Conservation (phyloP, 2,329 filamentous ascomycete species). For the Aspergillus quadricinctus region DNA sequence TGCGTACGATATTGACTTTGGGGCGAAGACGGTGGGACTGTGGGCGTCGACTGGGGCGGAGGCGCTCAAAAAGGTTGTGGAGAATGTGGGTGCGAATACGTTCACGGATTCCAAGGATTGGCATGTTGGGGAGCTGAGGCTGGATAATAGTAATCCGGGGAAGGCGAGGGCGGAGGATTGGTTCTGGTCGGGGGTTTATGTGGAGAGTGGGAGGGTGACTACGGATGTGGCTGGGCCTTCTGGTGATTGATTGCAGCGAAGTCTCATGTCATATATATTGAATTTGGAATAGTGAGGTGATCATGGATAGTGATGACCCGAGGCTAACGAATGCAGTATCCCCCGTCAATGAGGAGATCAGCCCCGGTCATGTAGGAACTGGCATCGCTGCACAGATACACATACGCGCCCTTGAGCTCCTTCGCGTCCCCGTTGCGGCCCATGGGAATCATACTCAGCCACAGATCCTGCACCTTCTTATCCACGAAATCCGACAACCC, state of each 20-base stretch:
- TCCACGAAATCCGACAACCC: constrained; percentile 63
- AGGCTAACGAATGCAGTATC: constrained; percentile 45
- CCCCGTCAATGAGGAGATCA: constrained; percentile 48
- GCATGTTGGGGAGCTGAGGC: constrained; percentile 66
- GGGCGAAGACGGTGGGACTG: constrained; percentile 57
- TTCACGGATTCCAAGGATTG: constrained; percentile 66
- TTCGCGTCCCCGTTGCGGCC: constrained; percentile 60
- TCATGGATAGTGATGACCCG: no score
- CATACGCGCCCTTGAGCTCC: constrained; percentile 59
- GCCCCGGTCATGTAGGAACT: constrained; percentile 48
- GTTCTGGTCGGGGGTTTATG: constrained; percentile 68
- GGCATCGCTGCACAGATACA: constrained; percentile 47
- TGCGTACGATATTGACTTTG: constrained; percentile 70
- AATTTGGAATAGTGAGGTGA: no score
- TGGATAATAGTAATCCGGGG: constrained; percentile 47
- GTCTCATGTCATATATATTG: no score
- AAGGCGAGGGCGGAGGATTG: constrained; percentile 59
- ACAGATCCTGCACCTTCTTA: constrained; percentile 53
- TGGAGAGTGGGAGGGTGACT: constrained; percentile 50
- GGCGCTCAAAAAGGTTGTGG: constrained; percentile 54
- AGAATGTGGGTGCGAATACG: constrained; percentile 57
- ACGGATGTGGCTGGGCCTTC: background rate
- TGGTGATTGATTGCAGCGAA: background rate
- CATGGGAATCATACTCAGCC: constrained; percentile 58
- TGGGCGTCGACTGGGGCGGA: constrained; percentile 64